Evolutionary conservation across 345 rosid genomes (phyloP), one percentile per base, ranked within the genome.

Genomic region (Erysimum cheiranthoides): DNA sequence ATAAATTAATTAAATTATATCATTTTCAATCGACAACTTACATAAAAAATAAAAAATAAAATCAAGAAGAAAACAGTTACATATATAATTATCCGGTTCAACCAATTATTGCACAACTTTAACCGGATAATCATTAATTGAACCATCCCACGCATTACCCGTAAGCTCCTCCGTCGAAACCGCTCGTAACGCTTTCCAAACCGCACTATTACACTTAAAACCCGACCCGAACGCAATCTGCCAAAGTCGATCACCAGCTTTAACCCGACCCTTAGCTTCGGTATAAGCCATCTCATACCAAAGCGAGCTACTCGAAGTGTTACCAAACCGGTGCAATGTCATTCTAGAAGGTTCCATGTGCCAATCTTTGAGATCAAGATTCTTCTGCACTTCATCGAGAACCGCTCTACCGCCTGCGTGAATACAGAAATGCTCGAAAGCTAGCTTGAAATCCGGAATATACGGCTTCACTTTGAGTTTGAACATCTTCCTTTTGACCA

Each of bases 201-300:
- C 96, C 5, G 97, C 96, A 66, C 97, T 90, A 47, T 93, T 93
- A 77, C 97, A 93, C 80, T 93, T 93, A 64, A 93, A 93, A 68
- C 98, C 97, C 54, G 97, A 89, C 11, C 98, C 98, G 81, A 93
- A 93, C 7, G 97, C 98, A 43, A 93, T 93, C 84, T 91, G 97
- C 98, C 98, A 93, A 11, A 93, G 86, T 75, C 98, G 65, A 63
- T 93, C 92, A 8, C 97, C 93, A 1, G 75, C 17, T 10, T 73
- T 70, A 30, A 93, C 87, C 56, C 97, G 84, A 4, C 98, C 98
- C 71, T 91, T 89, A 0, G 97, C 97, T 74, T 93, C 97, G n/a
- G 89, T 82, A 49, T 93, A 90, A 42, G 96, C 96, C 80, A 93
- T 51, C 70, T 91, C 98, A 59, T 93, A 93, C 98, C 98, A 93